These are phyloP conservation scores for Alternaria triticina DNA, from an alignment of 2,329 filamentous ascomycete species.

Conservation along the genomic window DNA sequence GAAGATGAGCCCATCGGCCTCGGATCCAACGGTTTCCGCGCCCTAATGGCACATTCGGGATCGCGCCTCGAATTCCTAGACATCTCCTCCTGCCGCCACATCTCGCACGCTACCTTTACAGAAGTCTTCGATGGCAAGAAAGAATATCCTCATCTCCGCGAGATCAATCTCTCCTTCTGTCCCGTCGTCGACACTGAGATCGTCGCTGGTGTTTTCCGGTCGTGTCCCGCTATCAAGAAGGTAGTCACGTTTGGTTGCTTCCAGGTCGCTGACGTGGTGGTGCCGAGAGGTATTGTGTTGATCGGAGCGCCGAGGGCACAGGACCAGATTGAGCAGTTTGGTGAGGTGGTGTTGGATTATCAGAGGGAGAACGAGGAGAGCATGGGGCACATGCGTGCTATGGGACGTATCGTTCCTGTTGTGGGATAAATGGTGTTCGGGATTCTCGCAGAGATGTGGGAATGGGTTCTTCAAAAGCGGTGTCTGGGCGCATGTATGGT, in stretches of 20 bases:
- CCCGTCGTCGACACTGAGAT: slow-evolving; percentile 70
- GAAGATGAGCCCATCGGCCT: slow-evolving; percentile 70
- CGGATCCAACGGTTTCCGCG: slow-evolving; percentile 75
- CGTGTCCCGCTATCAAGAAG: slow-evolving; percentile 65
- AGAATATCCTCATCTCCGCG: slow-evolving; percentile 70
- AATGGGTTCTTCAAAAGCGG: neutral
- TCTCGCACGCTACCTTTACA: slow-evolving; percentile 73
- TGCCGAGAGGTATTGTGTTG: slow-evolving; percentile 64
- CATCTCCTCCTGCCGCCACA: slow-evolving; percentile 84
- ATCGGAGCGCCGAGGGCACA: slow-evolving; percentile 66
- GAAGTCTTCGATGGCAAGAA: slow-evolving; percentile 69
- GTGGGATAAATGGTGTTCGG: slow-evolving; percentile 13
- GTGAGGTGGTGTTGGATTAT: slow-evolving; percentile 44
- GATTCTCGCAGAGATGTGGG: neutral
- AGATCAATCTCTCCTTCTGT: slow-evolving; percentile 81
- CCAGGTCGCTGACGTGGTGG: slow-evolving; percentile 61
- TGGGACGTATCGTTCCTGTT: slow-evolving; percentile 32
- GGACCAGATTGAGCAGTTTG: slow-evolving; percentile 62
- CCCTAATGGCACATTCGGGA: slow-evolving; percentile 85
- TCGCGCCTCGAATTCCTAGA: slow-evolving; percentile 70
- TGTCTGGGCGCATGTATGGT: neutral
- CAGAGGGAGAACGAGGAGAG: slow-evolving; percentile 27
- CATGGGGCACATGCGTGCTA: slow-evolving; percentile 2
- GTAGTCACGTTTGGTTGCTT: slow-evolving; percentile 70
- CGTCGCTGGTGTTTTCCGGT: slow-evolving; percentile 67